A percentile compares a stretch with the other conserved stretches of the same genome.
phyloP scores from a whole-genome alignment of 2,329 filamentous ascomycete species.

The Apiospora aurea region DNA sequence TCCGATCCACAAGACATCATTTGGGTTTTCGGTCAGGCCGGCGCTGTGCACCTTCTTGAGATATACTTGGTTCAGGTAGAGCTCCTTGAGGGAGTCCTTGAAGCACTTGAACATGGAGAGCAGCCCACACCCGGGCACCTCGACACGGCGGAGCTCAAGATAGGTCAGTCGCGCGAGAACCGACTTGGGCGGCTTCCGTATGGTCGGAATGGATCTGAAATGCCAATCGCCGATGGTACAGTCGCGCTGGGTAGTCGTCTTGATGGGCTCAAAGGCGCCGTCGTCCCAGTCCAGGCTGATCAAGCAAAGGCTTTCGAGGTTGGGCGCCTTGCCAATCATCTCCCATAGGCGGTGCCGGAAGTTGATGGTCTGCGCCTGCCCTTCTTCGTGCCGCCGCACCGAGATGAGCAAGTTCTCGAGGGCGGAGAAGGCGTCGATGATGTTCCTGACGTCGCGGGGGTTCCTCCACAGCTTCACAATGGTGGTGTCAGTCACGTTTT shows the following conservation, averaged over 20 bases:
- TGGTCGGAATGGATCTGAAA: constrained; percentile 46
- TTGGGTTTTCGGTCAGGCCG: constrained; percentile 42
- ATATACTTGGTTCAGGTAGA: constrained; percentile 55
- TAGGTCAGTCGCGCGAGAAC: constrained; percentile 48
- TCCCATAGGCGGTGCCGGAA: constrained; percentile 58
- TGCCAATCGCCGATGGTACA: constrained; percentile 49
- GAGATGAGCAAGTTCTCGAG: constrained; percentile 56
- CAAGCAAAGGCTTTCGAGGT: constrained; percentile 55
- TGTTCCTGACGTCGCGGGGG: constrained; percentile 57
- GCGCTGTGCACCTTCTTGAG: constrained; percentile 50
- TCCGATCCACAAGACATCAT: constrained; percentile 53
- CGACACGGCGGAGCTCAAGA: constrained; percentile 53
- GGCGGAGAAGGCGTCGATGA: constrained; percentile 49
- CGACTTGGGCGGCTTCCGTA: constrained; percentile 40
- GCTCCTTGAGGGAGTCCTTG: constrained; percentile 49
- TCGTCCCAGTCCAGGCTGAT: constrained; percentile 53
- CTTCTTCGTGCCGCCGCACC: constrained; percentile 52
- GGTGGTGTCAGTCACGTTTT: constrained; percentile 57
- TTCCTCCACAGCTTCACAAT: constrained; percentile 58
- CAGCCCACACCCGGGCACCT: constrained; percentile 48
- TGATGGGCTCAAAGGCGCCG: constrained; percentile 45
- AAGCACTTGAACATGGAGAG: constrained; percentile 44
- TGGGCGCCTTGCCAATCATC: constrained; percentile 52
- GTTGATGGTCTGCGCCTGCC: constrained; percentile 42
- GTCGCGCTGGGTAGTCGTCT: constrained; percentile 47